phyloP scores from a whole-genome alignment of 2,329 filamentous ascomycete genomes.

The Didymella glomerata region DNA sequence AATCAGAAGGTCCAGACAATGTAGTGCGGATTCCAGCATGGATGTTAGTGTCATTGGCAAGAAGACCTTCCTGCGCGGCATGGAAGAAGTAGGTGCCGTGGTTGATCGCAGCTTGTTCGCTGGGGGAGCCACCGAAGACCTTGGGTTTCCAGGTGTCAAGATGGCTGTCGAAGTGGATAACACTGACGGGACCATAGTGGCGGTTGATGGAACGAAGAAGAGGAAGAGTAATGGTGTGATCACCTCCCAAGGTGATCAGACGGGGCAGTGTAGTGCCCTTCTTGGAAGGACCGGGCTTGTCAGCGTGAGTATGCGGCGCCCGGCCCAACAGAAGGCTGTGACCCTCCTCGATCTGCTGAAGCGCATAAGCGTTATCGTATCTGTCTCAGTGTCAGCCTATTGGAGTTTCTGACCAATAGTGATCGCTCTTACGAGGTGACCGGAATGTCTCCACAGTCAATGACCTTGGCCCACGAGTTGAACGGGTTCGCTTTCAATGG shows the following conservation, averaged over 20 bases:
- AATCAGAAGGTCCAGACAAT: slow-evolving; percentile 78
- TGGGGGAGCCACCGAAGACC: slow-evolving; percentile 84
- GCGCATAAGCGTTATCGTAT: slow-evolving; percentile 82
- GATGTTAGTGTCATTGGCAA: slow-evolving; percentile 84
- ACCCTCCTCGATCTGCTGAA: slow-evolving; percentile 85
- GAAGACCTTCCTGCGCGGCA: slow-evolving; percentile 77
- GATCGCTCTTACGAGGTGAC: slow-evolving; percentile 75
- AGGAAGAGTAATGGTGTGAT: slow-evolving; percentile 69
- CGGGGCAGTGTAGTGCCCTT: slow-evolving; percentile 79
- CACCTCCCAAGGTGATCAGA: slow-evolving; percentile 75
- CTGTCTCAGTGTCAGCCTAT: slow-evolving; percentile 51
- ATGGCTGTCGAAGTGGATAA: slow-evolving; percentile 71
- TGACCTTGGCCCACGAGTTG: slow-evolving; percentile 78
- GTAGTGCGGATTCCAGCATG: slow-evolving; percentile 88
- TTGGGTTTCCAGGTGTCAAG: slow-evolving; percentile 78
- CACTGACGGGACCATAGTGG: slow-evolving; percentile 72
- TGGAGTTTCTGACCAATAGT: neutral
- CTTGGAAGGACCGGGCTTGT: slow-evolving; percentile 72
- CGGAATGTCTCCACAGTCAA: slow-evolving; percentile 86
- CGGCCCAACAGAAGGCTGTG: slow-evolving; percentile 79
- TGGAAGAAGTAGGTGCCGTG: slow-evolving; percentile 92
- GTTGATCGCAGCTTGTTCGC: slow-evolving; percentile 78
- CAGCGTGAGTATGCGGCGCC: slow-evolving; percentile 72
- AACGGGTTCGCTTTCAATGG: slow-evolving; percentile 82
- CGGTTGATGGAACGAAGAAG: slow-evolving; percentile 66